Conservation (phyloP, 179 eudicot species). For the Dionaea muscipula region DNA sequence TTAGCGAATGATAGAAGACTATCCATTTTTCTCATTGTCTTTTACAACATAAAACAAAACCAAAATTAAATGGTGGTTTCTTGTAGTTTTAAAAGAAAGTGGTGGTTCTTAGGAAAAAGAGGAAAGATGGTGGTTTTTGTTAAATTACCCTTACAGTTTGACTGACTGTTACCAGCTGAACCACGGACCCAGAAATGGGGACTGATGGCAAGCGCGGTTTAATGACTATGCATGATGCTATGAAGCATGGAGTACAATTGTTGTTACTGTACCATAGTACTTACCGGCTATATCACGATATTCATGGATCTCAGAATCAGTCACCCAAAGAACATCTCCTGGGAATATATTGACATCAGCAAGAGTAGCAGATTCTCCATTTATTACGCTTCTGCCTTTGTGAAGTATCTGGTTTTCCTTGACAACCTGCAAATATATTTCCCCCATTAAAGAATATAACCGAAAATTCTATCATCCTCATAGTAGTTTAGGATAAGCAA, state of each 20-base stretch:
- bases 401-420: slow-evolving; percentile 95
- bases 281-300: slow-evolving; percentile 96
- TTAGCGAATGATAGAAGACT: no score
- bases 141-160: neutral
- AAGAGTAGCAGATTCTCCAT: slow-evolving; percentile 67
- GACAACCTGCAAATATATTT: slow-evolving; percentile 52
- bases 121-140: neutral
- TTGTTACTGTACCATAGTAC: slow-evolving; percentile 3
- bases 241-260: neutral
- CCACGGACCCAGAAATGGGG: no score
- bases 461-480: neutral
- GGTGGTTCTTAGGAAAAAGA: no score
- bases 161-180: neutral
- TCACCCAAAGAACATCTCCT: slow-evolving; percentile 88
- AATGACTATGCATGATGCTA: no score
- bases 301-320: slow-evolving; percentile 86
- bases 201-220: no score
- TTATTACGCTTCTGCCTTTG: slow-evolving; percentile 65
- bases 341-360: slow-evolving; percentile 79
- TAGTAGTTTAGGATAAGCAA: neutral
- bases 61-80: no score
- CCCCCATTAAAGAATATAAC: neutral
- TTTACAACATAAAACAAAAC: no score
- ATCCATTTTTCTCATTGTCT: no score
- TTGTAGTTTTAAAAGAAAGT: no score